A percentile compares a stretch with the other conserved stretches of the same genome.
These are phyloP conservation scores for Psilocybe cubensis DNA, from an alignment of 768 basidiomycete genomes.

Conservation along the genomic window DNA sequence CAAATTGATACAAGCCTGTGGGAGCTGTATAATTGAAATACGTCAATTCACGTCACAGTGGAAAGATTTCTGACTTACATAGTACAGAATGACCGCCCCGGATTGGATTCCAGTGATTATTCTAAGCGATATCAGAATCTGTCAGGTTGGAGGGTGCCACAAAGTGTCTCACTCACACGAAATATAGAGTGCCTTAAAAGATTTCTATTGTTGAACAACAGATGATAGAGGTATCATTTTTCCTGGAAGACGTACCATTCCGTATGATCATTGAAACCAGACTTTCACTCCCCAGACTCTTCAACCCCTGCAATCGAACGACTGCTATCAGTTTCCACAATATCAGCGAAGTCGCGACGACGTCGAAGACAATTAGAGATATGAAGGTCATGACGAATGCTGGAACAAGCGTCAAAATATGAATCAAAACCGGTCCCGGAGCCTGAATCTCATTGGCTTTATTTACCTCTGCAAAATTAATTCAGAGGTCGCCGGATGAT, in stretches of 20 bases:
- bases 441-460: not conserved
- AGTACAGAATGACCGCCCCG: not conserved
- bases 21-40: not conserved
- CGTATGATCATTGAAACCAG: not conserved
- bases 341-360: not conserved
- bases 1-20: not conserved
- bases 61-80: too few species aligned
- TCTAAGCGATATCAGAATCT: not conserved
- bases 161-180: not conserved
- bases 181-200: not conserved
- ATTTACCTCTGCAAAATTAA: not conserved
- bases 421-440: not conserved
- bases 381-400: not conserved
- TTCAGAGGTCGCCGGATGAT: not conserved
- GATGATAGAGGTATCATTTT: not conserved
- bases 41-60: too few species aligned
- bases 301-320: not conserved
- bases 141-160: not conserved
- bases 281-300: not conserved
- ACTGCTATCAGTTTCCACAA: not conserved
- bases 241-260: not conserved
- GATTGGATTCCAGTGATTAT: not conserved
- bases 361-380: not conserved
- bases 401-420: not conserved
- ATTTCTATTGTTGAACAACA: not conserved